These are phyloP conservation scores for Aspergillus viridinutans DNA, from an alignment of 2,329 filamentous ascomycete species.

Conservation along the genomic window DNA sequence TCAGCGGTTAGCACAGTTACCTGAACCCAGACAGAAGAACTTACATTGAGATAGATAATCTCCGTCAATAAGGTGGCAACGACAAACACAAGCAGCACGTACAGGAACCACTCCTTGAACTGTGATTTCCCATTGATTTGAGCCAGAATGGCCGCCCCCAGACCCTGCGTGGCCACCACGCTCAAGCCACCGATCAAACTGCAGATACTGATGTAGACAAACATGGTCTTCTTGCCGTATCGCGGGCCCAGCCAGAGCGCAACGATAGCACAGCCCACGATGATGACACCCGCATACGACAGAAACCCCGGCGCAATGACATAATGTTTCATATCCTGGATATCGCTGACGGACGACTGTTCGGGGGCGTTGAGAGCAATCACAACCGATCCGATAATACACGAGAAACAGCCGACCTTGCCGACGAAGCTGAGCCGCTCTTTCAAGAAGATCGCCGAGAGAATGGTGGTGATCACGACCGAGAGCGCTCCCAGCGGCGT, in stretches of 20 bases:
- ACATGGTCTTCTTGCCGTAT: slow-evolving; percentile 95
- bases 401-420: slow-evolving; percentile 92
- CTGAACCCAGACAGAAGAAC: slow-evolving; percentile 41
- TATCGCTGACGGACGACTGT: slow-evolving; percentile 77
- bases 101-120: slow-evolving; percentile 97
- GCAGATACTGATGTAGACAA: slow-evolving; percentile 95
- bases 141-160: slow-evolving; percentile 86
- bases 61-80: slow-evolving; percentile 84
- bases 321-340: slow-evolving; percentile 87
- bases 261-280: slow-evolving; percentile 66
- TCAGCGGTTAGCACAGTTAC: slow-evolving; percentile 7
- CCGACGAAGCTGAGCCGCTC: slow-evolving; percentile 93
- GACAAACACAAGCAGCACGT: slow-evolving; percentile 87
- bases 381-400: slow-evolving; percentile 86
- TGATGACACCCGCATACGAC: slow-evolving; percentile 75
- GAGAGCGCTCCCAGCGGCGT: slow-evolving; percentile 87
- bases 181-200: slow-evolving; percentile 90
- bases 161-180: slow-evolving; percentile 88
- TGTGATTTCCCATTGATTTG: slow-evolving; percentile 77
- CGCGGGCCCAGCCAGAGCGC: slow-evolving; percentile 78
- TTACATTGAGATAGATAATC: slow-evolving; percentile 91
- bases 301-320: slow-evolving; percentile 85
- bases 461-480: slow-evolving; percentile 84
- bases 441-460: slow-evolving; percentile 93
- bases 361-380: slow-evolving; percentile 91